Evolutionary conservation across 2,329 filamentous ascomycete genomes (phyloP).

Genomic region (Cladosporium velox): DNA sequence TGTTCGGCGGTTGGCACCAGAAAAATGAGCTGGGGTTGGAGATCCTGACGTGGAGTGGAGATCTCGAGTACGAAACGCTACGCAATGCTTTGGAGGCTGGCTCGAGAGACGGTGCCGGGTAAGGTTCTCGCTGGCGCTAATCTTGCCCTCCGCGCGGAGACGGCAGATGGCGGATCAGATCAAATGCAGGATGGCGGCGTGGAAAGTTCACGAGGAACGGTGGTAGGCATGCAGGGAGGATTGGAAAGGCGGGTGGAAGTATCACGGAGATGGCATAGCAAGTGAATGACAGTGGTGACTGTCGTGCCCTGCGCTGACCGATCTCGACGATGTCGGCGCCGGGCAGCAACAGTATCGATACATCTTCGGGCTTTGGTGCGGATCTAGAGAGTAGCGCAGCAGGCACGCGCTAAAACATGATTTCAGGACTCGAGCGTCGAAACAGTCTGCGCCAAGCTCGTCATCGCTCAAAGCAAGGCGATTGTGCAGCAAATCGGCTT

Average conservation of each 20-base stretch:
- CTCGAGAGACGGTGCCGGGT: slow-evolving; percentile 8
- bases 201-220: not conserved
- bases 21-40: slow-evolving; percentile 18
- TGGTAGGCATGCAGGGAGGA: not conserved
- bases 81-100: slow-evolving; percentile 12
- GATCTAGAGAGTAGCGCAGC: slow-evolving; percentile 10
- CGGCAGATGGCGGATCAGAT: slow-evolving; percentile 7
- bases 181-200: not conserved
- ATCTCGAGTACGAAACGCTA: slow-evolving; percentile 15
- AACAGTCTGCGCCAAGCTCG: slow-evolving; percentile 13
- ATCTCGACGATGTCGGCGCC: slow-evolving; percentile 4
- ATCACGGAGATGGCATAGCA: not conserved
- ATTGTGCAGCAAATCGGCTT: slow-evolving; percentile 6
- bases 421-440: slow-evolving; percentile 13
- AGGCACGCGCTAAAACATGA: slow-evolving; percentile 10
- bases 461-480: slow-evolving; percentile 14
- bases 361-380: slow-evolving; percentile 14
- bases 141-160: slow-evolving; percentile 16
- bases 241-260: not conserved
- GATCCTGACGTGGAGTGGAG: slow-evolving; percentile 19
- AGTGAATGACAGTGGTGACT: not conserved
- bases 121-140: slow-evolving; percentile 19
- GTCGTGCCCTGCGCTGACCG: not conserved
- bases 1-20: not conserved
- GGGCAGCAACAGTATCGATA: not conserved